These are phyloP conservation scores for Torrubiella hemipterigena DNA, from an alignment of 2,329 filamentous ascomycete species.

Conservation along the genomic window DNA sequence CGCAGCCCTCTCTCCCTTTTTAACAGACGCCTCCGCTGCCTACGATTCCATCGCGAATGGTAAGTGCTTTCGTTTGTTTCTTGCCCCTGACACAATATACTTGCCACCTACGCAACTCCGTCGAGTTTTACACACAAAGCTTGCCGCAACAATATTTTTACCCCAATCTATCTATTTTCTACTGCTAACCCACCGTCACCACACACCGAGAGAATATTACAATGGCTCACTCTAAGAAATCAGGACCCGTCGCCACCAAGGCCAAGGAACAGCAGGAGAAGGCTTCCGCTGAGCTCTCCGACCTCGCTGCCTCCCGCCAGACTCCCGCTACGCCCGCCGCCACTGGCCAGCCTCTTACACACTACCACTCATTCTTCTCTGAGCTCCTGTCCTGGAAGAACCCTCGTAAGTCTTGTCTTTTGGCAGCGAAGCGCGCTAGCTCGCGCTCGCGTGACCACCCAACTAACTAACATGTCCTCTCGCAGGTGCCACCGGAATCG, in stretches of 20 bases:
- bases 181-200: slow-evolving; percentile 4
- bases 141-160: slow-evolving; percentile 3
- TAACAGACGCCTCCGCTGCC: slow-evolving; percentile 34
- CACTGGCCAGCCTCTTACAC: slow-evolving; percentile 51
- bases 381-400: slow-evolving; percentile 60
- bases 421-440: not conserved
- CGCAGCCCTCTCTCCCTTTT: not conserved
- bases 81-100: not conserved
- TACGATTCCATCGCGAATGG: slow-evolving; percentile 36
- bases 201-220: too few species aligned
- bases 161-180: slow-evolving; percentile 3
- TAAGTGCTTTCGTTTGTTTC: slow-evolving; percentile 17
- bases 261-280: slow-evolving; percentile 44
- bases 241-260: slow-evolving; percentile 48
- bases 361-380: slow-evolving; percentile 61
- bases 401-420: slow-evolving; percentile 38
- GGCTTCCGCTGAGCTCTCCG: slow-evolving; percentile 43
- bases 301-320: slow-evolving; percentile 44
- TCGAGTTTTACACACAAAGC: not conserved
- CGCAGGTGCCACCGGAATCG: slow-evolving; percentile 51
- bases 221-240: slow-evolving; percentile 1
- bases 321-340: slow-evolving; percentile 41
- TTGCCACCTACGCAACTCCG: not conserved
- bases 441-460: not conserved
- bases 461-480: slow-evolving; percentile 8